Conservation (phyloP, 2,329 filamentous ascomycete genomes). For the Myriosclerotinia scirpicola region DNA sequence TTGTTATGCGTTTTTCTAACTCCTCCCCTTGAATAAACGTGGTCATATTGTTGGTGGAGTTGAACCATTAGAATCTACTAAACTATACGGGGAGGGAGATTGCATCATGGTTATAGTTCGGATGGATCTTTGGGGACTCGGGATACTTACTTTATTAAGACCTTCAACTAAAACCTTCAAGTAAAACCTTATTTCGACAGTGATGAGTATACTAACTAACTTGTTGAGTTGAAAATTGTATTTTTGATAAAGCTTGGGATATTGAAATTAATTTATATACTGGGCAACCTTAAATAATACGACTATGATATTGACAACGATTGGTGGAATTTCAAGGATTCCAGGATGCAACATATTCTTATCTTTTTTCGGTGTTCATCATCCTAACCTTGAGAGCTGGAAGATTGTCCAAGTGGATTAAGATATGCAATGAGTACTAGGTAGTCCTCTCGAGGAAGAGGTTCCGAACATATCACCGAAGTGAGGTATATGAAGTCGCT, state of each 20-base stretch:
- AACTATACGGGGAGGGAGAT: neutral
- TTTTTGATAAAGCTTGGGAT: too few relatives aligned
- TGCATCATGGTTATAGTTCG: slow-evolving; percentile 7
- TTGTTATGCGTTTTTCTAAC: too few relatives aligned
- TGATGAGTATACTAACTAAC: too few relatives aligned
- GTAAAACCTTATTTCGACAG: too few relatives aligned
- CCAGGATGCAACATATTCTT: neutral
- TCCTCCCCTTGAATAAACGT: too few relatives aligned
- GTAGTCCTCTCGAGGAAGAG: neutral
- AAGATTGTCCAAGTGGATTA: neutral
- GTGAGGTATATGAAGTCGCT: slow-evolving; percentile 8
- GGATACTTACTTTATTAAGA: neutral
- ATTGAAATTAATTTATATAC: too few relatives aligned
- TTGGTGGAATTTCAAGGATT: neutral
- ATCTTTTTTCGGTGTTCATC: neutral
- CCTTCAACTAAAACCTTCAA: neutral
- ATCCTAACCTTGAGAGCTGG: neutral
- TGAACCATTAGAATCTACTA: too few relatives aligned
- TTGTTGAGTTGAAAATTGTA: too few relatives aligned
- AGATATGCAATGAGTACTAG: too few relatives aligned
- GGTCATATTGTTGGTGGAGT: too few relatives aligned
- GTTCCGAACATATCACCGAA: neutral
- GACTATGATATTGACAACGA: neutral
- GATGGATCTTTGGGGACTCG: neutral
- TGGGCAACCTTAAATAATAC: too few relatives aligned